Conservation (phyloP, 2,329 filamentous ascomycete species). For the Stenocarpella maydis region DNA sequence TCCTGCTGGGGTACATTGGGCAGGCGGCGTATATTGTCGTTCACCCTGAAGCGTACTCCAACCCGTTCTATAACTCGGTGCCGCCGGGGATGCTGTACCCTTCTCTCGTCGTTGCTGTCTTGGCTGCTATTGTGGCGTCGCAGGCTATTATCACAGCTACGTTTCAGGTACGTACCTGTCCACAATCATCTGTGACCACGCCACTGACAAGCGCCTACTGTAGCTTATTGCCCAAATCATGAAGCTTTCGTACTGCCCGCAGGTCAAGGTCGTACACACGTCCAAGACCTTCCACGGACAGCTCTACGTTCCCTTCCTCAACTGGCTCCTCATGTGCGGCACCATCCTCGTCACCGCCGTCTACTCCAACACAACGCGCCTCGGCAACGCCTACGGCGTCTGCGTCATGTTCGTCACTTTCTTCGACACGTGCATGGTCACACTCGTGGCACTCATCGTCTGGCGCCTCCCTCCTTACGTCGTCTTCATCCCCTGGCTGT, state of each 20-base stretch:
- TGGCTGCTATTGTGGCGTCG: conserved; percentile 76
- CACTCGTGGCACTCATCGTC: conserved; percentile 73
- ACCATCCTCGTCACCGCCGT: conserved; percentile 75
- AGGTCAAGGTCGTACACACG: conserved; percentile 76
- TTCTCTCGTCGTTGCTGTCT: conserved; percentile 70
- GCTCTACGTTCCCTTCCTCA: conserved; percentile 76
- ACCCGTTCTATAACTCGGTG: conserved; percentile 76
- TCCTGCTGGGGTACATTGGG: conserved; percentile 69
- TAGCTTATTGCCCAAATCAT: conserved; percentile 70
- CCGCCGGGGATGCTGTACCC: conserved; percentile 74
- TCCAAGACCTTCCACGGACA: conserved; percentile 75
- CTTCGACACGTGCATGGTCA: conserved; percentile 76
- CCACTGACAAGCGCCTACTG: not conserved
- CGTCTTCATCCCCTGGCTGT: conserved; percentile 67
- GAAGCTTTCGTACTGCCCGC: conserved; percentile 74
- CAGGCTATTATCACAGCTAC: conserved; percentile 80
- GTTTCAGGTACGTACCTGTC: conserved; percentile 58
- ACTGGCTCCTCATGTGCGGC: conserved; percentile 79
- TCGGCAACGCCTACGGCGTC: conserved; percentile 77
- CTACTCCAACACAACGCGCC: conserved; percentile 73
- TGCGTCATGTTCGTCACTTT: conserved; percentile 82
- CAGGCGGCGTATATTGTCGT: conserved; percentile 75
- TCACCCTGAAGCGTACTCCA: conserved; percentile 64
- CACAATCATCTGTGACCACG: too few relatives aligned
- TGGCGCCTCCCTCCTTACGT: conserved; percentile 69